These are phyloP conservation scores for Fusarium domesticum DNA, from an alignment of 2,329 filamentous ascomycete genomes.

Conservation along the genomic window DNA sequence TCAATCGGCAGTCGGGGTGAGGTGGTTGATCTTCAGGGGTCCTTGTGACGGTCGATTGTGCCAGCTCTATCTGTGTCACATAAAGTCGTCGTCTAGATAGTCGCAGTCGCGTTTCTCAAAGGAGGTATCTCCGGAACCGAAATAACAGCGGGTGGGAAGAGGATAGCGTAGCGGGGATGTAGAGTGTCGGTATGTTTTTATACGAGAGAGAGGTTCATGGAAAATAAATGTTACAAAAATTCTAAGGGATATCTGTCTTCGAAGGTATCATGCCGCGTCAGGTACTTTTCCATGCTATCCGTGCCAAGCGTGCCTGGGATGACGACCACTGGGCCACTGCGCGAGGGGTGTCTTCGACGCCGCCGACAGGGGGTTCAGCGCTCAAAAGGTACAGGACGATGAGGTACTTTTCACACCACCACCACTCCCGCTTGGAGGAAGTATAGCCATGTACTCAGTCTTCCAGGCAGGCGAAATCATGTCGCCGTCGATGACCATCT, in stretches of 20 bases:
- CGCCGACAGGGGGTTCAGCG: background rate
- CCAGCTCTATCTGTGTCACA: too few species aligned
- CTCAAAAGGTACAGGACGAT: background rate
- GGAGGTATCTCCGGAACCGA: too few species aligned
- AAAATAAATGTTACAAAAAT: background rate
- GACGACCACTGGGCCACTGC: background rate
- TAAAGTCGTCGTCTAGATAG: too few species aligned
- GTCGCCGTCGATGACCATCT: background rate
- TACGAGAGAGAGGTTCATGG: background rate
- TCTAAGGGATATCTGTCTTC: background rate
- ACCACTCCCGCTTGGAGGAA: background rate
- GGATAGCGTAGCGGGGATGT: too few species aligned
- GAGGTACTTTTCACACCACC: background rate
- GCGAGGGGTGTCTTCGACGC: background rate
- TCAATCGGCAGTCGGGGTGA: slow-evolving; percentile 5
- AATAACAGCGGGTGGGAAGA: too few species aligned
- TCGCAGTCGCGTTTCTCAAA: too few species aligned
- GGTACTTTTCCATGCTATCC: too few species aligned
- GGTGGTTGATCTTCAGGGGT: background rate
- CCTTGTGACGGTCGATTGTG: background rate
- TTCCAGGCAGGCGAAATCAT: background rate
- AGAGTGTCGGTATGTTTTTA: background rate
- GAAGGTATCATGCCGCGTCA: background rate
- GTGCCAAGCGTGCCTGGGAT: background rate
- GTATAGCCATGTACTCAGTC: too few species aligned